These are phyloP conservation scores for Fagus sylvatica DNA, from an alignment of 306 rosid species.

Conservation along the genomic window DNA sequence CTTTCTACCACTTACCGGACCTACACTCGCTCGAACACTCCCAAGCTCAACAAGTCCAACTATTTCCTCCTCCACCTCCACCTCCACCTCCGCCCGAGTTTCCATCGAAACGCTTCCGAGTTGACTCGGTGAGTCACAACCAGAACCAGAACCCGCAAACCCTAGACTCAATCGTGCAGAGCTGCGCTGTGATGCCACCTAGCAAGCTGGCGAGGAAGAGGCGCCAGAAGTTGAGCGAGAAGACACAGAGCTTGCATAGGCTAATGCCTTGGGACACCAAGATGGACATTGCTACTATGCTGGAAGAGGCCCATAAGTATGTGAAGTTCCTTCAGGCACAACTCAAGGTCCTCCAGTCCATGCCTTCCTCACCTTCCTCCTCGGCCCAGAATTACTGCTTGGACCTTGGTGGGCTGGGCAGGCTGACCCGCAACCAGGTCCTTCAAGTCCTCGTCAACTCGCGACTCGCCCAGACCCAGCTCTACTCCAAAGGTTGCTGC, in stretches of 20 bases:
- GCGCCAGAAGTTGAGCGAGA: constrained; percentile 76
- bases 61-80: not conserved
- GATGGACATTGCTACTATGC: constrained; percentile 80
- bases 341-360: constrained; percentile 47
- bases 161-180: constrained; percentile 21
- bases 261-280: constrained; percentile 85
- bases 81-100: not conserved
- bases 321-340: constrained; percentile 82
- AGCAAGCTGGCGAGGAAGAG: constrained; percentile 58
- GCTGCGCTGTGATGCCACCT: constrained; percentile 33
- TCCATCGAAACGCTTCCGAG: constrained; percentile 33
- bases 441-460: constrained; percentile 77
- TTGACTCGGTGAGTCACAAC: not conserved
- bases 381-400: not conserved
- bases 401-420: constrained; percentile 44
- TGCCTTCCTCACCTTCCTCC: constrained; percentile 43
- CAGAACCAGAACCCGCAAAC: not conserved
- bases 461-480: constrained; percentile 66
- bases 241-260: constrained; percentile 73
- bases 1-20: constrained; percentile 50
- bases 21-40: constrained; percentile 41
- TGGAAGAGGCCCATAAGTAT: constrained; percentile 63
- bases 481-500: constrained; percentile 59
- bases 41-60: not conserved
- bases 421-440: constrained; percentile 61